phyloP scores from a whole-genome alignment of 176 grass and related monocot species.

The Coix lacrymajobi region DNA sequence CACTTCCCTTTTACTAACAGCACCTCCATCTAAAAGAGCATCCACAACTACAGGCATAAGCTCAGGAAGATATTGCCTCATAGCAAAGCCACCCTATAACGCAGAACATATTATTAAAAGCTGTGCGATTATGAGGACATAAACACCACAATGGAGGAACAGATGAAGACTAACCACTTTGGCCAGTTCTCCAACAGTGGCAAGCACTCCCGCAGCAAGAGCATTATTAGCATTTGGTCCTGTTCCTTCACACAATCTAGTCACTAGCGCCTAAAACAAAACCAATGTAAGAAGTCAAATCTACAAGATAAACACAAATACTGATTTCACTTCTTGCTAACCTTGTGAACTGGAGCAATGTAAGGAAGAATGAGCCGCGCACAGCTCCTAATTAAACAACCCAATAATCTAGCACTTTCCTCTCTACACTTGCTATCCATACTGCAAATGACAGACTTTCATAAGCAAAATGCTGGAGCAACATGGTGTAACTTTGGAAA shows the following conservation, averaged over 20 bases:
- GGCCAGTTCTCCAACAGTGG: conserved; percentile 94
- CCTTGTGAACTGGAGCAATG: conserved; percentile 98
- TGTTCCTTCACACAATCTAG: conserved; percentile 76
- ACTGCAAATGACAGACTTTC: conserved; percentile 44
- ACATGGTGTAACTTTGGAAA: conserved; percentile 7
- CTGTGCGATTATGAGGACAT: not conserved
- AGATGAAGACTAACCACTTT: conserved; percentile 70
- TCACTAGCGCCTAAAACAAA: conserved; percentile 70
- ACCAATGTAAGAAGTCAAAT: not conserved
- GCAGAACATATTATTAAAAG: conserved; percentile 17
- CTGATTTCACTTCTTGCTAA: conserved; percentile 27
- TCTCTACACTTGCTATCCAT: conserved; percentile 97
- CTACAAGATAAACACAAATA: conserved; percentile 28
- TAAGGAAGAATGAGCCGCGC: conserved; percentile 93
- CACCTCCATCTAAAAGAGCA: conserved; percentile 87
- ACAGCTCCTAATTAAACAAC: conserved; percentile 89
- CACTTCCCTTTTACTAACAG: conserved; percentile 89
- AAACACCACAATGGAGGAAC: conserved; percentile 8
- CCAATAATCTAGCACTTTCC: conserved; percentile 85
- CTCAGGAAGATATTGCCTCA: conserved; percentile 96
- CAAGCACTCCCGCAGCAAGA: conserved; percentile 84
- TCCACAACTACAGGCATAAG: conserved; percentile 97
- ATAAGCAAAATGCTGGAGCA: conserved; percentile 3
- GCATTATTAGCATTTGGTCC: conserved; percentile 73
- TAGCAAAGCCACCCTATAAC: conserved; percentile 90